Base-by-base conservation (phyloP, 164 flowering plant species). In the Aristolochia fimbriata region DNA sequence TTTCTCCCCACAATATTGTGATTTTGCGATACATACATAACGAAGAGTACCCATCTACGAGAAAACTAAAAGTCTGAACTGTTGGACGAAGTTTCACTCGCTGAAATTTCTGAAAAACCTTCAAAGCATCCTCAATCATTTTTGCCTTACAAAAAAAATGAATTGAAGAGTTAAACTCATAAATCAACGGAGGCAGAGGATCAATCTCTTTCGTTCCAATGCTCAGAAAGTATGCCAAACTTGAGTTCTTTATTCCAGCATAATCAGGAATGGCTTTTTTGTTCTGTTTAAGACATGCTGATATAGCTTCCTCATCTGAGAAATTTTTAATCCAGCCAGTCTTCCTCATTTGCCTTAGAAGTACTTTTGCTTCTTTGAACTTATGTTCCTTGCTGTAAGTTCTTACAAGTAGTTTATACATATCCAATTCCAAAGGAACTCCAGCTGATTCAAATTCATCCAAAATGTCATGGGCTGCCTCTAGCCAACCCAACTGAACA, bases 1-100 rank as follows among this genome's bases (percentile, higher is more conserved):
- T 83, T 58, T 92, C 96, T 16, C 96, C 96, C 96, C 95, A 88
- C 63, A 87, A 62, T 56, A 88, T 72, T 4, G 95, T 85, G 68
- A 92, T 78, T 51, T 88, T 88, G 6, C 91, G 81, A 66, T 82
- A 81, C 92, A 78, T 82, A 53, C 62, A 73, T 57, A 82, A 57
- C 11, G 84, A 83, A 47, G 83, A 80, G 70, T 79, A 87, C 19
- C 85, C 88, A 62, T 64, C 62, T 21, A 78, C 62, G 60, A 88
- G 58, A 70, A 68, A 59, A 22, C 73, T 58, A 62, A 76, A 92
- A 51, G 89, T 88, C 56, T 79, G 80, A 27, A 67, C 74, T 0
- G 78, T 83, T 17, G 96, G 98, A 24, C 57, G 78, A 55, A 88
- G 69, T 61, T 67, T 73, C 69, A 68, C 63, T 62, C 64, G 70